These are phyloP conservation scores for Angophora floribunda DNA, from an alignment of 345 rosid species.

Conservation along the genomic window DNA sequence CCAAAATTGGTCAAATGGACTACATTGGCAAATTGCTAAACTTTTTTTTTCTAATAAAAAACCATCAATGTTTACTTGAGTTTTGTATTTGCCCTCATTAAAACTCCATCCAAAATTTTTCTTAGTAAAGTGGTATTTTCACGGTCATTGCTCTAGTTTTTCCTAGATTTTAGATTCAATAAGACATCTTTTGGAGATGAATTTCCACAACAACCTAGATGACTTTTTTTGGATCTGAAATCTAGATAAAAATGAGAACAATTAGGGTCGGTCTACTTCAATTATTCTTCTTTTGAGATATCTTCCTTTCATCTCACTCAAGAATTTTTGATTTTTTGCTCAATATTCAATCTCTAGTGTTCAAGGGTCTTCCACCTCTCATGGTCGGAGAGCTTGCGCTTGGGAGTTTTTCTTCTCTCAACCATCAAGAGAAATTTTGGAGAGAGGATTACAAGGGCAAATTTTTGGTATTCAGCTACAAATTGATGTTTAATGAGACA, in stretches of 20 bases:
- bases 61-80: not conserved
- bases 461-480: not conserved
- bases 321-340: not conserved
- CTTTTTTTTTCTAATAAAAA: too few relatives aligned
- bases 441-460: not conserved
- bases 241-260: not conserved
- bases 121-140: not conserved
- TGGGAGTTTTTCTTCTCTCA: not conserved
- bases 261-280: not conserved
- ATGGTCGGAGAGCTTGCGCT: not conserved
- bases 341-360: not conserved
- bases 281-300: not conserved
- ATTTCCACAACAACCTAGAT: not conserved
- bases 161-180: not conserved
- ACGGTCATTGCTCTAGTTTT: not conserved
- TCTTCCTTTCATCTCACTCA: not conserved
- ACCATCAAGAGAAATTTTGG: not conserved
- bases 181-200: not conserved
- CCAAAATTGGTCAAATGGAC: not conserved
- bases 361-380: not conserved
- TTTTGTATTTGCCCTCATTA: not conserved
- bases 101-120: too few relatives aligned
- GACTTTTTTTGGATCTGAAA: accelerated
- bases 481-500: too few relatives aligned
- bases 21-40: too few relatives aligned